These are phyloP conservation scores for Aureobasidium uvarum DNA, from an alignment of 2,329 filamentous ascomycete species.

Conservation along the genomic window DNA sequence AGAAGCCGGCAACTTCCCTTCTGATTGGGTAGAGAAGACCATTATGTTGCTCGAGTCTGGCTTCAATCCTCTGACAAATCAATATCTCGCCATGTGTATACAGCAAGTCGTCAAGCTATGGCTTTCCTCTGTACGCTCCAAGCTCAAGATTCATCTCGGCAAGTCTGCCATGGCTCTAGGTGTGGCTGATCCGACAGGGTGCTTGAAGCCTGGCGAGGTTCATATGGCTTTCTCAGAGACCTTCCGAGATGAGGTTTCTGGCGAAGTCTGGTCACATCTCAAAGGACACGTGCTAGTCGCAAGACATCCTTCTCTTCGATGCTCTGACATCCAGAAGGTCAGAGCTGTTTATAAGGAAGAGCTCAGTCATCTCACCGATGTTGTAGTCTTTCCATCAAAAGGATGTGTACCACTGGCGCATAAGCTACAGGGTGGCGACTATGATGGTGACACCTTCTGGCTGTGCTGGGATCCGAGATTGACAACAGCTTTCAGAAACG, in stretches of 20 bases:
- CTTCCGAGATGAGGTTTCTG: slow-evolving; percentile 56
- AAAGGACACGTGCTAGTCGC: slow-evolving; percentile 65
- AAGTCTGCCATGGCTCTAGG: slow-evolving; percentile 64
- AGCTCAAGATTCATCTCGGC: slow-evolving; percentile 26
- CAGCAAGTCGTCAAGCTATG: slow-evolving; percentile 51
- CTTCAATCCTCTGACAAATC: slow-evolving; percentile 30
- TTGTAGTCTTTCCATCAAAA: slow-evolving; percentile 70
- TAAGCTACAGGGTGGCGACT: slow-evolving; percentile 74
- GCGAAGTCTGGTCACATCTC: slow-evolving; percentile 55
- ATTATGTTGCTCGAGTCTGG: slow-evolving; percentile 54
- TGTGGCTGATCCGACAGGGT: slow-evolving; percentile 63
- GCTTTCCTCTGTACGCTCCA: slow-evolving; percentile 50
- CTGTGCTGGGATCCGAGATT: slow-evolving; percentile 69
- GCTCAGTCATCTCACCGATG: slow-evolving; percentile 68
- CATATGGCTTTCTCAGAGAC: slow-evolving; percentile 64
- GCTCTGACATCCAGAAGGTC: slow-evolving; percentile 68
- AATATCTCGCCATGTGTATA: slow-evolving; percentile 39
- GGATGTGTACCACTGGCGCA: slow-evolving; percentile 64
- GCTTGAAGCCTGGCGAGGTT: slow-evolving; percentile 63
- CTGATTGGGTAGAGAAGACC: slow-evolving; percentile 52
- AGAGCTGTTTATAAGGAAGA: slow-evolving; percentile 54
- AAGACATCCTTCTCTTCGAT: slow-evolving; percentile 66
- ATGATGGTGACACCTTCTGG: slow-evolving; percentile 75
- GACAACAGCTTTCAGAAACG: slow-evolving; percentile 65
- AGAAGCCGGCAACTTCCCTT: slow-evolving; percentile 54